Evolutionary conservation across 305 asterid genomes (phyloP).

Genomic region (Fraxinus sp.): DNA sequence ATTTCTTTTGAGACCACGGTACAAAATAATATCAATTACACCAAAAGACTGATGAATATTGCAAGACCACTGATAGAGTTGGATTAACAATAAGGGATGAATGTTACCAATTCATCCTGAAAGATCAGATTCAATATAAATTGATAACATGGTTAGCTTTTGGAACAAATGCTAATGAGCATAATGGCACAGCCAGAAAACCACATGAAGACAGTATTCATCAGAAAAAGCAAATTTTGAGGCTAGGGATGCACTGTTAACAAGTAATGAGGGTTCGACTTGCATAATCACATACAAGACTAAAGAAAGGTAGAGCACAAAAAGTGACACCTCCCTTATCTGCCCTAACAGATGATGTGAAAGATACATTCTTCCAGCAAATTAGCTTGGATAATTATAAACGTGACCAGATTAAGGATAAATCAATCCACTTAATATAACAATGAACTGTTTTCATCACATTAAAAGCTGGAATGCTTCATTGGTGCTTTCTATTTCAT

Average conservation of each 20-base stretch:
- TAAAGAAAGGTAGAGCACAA: background rate
- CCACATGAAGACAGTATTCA: background rate
- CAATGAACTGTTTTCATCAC: constrained; percentile 40
- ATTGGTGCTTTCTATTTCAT: constrained; percentile 63
- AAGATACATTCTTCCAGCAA: constrained; percentile 4
- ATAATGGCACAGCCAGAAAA: background rate
- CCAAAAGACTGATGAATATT: background rate
- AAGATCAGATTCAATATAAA: background rate
- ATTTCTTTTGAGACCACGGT: background rate
- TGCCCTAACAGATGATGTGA: background rate
- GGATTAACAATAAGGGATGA: too few relatives aligned
- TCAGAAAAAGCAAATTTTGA: background rate
- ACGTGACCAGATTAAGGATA: background rate
- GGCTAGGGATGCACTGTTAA: background rate
- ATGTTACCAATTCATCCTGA: background rate
- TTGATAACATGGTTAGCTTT: background rate
- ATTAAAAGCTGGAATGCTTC: constrained; percentile 70
- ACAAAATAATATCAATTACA: background rate
- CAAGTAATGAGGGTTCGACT: background rate
- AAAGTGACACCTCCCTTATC: background rate
- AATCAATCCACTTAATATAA: background rate
- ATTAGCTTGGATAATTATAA: background rate
- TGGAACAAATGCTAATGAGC: background rate
- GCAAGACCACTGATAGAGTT: too few relatives aligned
- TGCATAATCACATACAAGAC: background rate